A percentile compares a stretch with the other conserved stretches of the same genome.
These are phyloP conservation scores for Sphagnum contortum DNA, from an alignment of 225 moss, liverwort and hornwort species.

Conservation along the genomic window DNA sequence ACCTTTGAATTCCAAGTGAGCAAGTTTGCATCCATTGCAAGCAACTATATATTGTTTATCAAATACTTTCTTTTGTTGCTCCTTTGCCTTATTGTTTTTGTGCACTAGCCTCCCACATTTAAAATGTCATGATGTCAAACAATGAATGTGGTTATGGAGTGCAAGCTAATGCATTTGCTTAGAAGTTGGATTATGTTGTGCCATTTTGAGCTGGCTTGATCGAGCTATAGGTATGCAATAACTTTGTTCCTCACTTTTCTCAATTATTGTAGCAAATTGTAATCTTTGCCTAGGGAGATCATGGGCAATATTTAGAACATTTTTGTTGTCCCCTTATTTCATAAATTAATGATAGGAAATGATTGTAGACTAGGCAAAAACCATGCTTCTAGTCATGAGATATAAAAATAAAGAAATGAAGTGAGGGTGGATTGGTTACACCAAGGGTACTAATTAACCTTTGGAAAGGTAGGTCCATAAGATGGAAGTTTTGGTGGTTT, in stretches of 20 bases:
- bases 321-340: no score
- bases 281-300: neutral
- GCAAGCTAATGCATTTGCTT: conserved; percentile 89
- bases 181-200: conserved; percentile 51
- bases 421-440: no score
- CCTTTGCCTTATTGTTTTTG: neutral
- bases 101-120: neutral
- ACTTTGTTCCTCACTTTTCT: neutral
- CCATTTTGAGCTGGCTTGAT: conserved; percentile 78
- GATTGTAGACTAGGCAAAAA: no score
- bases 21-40: neutral
- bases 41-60: neutral
- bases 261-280: neutral
- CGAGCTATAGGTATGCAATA: conserved; percentile 61
- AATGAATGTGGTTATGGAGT: neutral
- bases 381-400: no score
- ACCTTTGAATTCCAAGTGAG: conserved; percentile 89
- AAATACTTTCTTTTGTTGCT: neutral
- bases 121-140: neutral
- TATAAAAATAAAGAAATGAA: no score
- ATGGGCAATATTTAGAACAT: no score
- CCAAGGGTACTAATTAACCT: no score
- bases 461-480: no score
- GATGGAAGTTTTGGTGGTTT: no score
- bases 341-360: no score